A percentile compares a stretch with the other conserved stretches of the same genome.
These are phyloP conservation scores for Pseudovirgaria hyperparasitica DNA, from an alignment of 2,329 filamentous ascomycete species.

Conservation along the genomic window DNA sequence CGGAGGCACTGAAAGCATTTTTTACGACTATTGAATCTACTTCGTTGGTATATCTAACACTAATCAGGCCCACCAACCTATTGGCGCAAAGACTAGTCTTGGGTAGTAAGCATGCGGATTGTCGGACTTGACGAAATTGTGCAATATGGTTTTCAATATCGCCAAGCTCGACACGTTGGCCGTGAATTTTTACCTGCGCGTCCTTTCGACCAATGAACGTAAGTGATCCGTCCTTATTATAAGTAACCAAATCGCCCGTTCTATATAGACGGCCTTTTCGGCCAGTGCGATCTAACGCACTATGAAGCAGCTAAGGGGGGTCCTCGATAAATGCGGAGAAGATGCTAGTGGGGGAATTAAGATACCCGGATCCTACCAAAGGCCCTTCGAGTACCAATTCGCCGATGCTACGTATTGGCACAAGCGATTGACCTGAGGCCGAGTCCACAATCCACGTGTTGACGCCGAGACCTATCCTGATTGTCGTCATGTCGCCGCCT, in stretches of 20 bases:
- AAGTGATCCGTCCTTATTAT: constrained; percentile 1
- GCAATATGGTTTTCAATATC: constrained; percentile 23
- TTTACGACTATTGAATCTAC: background rate
- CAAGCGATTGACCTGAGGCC: constrained; percentile 11
- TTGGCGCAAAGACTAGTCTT: constrained; percentile 3
- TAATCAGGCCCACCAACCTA: constrained; percentile 2
- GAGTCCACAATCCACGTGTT: constrained; percentile 18
- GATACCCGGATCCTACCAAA: constrained; percentile 32
- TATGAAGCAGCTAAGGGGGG: background rate
- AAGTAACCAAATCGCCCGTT: constrained; percentile 2
- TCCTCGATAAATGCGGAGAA: constrained; percentile 12
- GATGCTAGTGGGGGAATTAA: constrained; percentile 16
- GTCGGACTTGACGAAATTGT: constrained; percentile 3
- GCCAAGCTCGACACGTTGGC: constrained; percentile 23
- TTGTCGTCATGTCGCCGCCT: constrained; percentile 2
- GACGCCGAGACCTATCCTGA: constrained; percentile 2
- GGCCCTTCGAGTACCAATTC: constrained; percentile 35
- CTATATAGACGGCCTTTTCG: constrained; percentile 2
- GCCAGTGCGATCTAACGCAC: too few species aligned
- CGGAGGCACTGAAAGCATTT: background rate
- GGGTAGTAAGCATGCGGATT: constrained; percentile 1
- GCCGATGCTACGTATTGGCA: constrained; percentile 33
- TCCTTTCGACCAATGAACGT: constrained; percentile 6
- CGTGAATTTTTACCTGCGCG: constrained; percentile 14
- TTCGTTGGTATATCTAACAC: constrained; percentile 1